Evolutionary conservation across 495 filamentous ascomycete genomes (phyloP), one percentile per base, ranked within the genome.

Genomic region (Bathelium albidoporum): DNA sequence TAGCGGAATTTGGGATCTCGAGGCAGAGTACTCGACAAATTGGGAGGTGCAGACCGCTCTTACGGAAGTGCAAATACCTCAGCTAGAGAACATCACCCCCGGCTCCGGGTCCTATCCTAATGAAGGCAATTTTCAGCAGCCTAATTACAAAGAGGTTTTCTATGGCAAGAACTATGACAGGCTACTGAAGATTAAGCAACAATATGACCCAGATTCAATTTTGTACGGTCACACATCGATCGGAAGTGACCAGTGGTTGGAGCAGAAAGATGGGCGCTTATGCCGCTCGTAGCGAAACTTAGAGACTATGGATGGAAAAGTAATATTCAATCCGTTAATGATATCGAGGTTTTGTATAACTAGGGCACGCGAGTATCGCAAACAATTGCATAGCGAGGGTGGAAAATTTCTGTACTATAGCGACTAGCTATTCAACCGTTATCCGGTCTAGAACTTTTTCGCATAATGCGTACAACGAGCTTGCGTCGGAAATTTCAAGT

Each of bases 21-120:
- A 41, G 36, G 36, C 36, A 9, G 36, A 1, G 10, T 18, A 10
- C 18, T 41, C 36, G n/a, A 34, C 45, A 0, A 14, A 66, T 43
- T 14, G 22, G 2, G 11, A 39, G 32, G n/a, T 18, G 16, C 66
- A 66, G 34, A 20, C 36, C 9, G 10, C 26, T 18, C 63, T 66
- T 1, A 70, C 65, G 11, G 43, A 68, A n/a, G 31, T 7, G 11
- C 31, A 59, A 10, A 12, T 66, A 36, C 66, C 64, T 1, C 18
- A 29, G 20, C 14, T 66, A 10, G 63, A 64, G 29, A 22, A 31
- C 28, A 32, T 65, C 3, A 71, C 69, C 2, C 76, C 75, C 0
- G 62, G 62, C 29, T 64, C 67, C 0, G 76, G 73, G 1, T 65
- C 74, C 7, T 83, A 82, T 68, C 66, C 81, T 65, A 82, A 81